phyloP scores from a whole-genome alignment of 1,284 basidiomycete species.

The Takashimella koratensis region DNA sequence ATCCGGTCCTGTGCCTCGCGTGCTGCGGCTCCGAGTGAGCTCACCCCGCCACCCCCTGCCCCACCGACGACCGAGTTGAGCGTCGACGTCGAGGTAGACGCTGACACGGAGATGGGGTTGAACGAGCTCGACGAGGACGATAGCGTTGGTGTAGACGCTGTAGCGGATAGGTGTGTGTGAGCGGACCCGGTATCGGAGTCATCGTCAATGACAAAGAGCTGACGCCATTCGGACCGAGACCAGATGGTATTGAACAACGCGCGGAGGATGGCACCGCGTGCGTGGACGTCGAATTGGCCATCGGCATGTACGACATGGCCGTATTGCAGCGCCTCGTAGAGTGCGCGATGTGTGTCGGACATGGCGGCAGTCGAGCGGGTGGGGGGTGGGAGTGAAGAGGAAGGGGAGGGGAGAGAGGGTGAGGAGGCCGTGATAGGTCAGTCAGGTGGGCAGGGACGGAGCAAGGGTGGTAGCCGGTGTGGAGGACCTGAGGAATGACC shows the following conservation, averaged over 20 bases:
- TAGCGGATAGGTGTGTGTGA: not conserved
- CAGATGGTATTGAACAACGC: slow-evolving; percentile 33
- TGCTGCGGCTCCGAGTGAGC: too few species aligned
- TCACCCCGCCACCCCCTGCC: not conserved
- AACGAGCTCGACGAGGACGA: not conserved
- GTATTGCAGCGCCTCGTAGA: slow-evolving; percentile 8
- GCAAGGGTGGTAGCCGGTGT: too few species aligned
- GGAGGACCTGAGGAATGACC: too few species aligned
- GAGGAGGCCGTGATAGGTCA: too few species aligned
- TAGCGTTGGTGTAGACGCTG: not conserved
- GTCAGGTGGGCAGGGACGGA: too few species aligned
- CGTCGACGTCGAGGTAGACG: not conserved
- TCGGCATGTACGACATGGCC: slow-evolving; percentile 5
- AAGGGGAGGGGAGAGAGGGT: not conserved
- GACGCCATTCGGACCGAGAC: slow-evolving; percentile 26
- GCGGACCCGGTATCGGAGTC: not conserved
- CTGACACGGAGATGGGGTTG: not conserved
- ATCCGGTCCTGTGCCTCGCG: not conserved
- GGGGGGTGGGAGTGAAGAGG: not conserved
- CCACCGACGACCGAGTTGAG: not conserved
- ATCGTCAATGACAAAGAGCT: slow-evolving; percentile 15
- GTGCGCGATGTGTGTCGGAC: not conserved
- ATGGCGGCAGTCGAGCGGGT: not conserved
- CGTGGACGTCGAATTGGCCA: not conserved
- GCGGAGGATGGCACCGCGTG: slow-evolving; percentile 26